A percentile compares a stretch with the other conserved stretches of the same genome.
Conservation (phyloP, 768 basidiomycete genomes). For the Russula vinacea region DNA sequence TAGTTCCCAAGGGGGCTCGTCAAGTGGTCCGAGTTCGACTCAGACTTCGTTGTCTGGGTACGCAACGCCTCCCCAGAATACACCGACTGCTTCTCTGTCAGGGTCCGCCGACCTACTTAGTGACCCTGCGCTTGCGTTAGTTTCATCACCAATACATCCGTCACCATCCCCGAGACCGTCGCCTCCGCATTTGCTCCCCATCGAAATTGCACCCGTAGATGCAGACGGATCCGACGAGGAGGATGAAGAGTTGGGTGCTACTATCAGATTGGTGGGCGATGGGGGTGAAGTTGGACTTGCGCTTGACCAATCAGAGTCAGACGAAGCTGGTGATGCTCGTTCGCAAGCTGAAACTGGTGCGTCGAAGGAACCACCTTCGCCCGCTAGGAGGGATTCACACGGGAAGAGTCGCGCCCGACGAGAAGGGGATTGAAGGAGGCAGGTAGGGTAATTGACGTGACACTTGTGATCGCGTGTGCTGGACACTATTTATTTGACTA, state of each 20-base stretch:
- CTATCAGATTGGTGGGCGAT: constrained; percentile 16
- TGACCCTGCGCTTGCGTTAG: constrained; percentile 42
- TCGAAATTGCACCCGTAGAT: constrained; percentile 3
- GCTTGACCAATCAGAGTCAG: background rate
- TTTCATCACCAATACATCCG: constrained; percentile 35
- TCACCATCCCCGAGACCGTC: constrained; percentile 33
- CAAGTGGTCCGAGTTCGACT: background rate
- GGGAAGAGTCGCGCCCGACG: constrained; percentile 43
- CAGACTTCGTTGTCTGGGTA: constrained; percentile 26
- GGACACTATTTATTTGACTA: constrained; percentile 30
- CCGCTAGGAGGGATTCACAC: too few relatives aligned
- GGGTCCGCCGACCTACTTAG: constrained; percentile 51
- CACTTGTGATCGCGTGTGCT: constrained; percentile 23
- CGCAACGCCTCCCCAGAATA: constrained; percentile 19
- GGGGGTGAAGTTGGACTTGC: constrained; percentile 6
- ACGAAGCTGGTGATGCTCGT: background rate
- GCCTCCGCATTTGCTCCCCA: background rate
- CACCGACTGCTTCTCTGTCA: constrained; percentile 25
- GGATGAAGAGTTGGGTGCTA: constrained; percentile 1
- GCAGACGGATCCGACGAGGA: constrained; percentile 7
- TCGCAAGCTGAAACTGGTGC: background rate
- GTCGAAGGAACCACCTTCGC: background rate
- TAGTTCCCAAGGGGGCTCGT: background rate
- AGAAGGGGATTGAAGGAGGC: constrained; percentile 51
- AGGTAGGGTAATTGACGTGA: constrained; percentile 12